These are phyloP conservation scores for Aspergillus pseudonomiae DNA, from an alignment of 2,329 filamentous ascomycete species.

Conservation along the genomic window DNA sequence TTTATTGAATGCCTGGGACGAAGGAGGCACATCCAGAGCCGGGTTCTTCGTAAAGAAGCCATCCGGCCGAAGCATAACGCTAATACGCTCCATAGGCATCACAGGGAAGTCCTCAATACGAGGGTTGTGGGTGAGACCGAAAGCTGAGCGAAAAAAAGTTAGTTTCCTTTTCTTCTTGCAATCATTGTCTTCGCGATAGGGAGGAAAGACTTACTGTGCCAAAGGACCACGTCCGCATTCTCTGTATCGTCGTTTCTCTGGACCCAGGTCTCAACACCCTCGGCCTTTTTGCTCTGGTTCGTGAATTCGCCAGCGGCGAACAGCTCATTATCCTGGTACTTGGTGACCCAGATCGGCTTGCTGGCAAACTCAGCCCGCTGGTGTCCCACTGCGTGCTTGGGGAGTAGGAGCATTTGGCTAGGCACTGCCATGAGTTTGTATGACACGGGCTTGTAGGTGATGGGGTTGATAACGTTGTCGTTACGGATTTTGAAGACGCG, in stretches of 20 bases:
- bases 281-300: conserved; percentile 58
- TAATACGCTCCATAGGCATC: conserved; percentile 64
- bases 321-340: conserved; percentile 56
- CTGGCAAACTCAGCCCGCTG: conserved; percentile 59
- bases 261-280: conserved; percentile 58
- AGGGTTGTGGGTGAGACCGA: conserved; percentile 66
- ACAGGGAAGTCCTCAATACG: conserved; percentile 69
- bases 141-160: conserved; percentile 30
- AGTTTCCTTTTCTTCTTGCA: conserved; percentile 1
- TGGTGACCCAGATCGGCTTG: conserved; percentile 59
- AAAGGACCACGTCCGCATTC: conserved; percentile 48
- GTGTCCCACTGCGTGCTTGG: conserved; percentile 50
- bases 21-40: conserved; percentile 51
- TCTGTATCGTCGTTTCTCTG: conserved; percentile 50
- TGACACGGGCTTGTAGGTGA: conserved; percentile 57
- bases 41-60: conserved; percentile 59
- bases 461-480: conserved; percentile 52
- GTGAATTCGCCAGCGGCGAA: conserved; percentile 60
- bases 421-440: conserved; percentile 61
- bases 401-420: conserved; percentile 61
- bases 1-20: conserved; percentile 46
- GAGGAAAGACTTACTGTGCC: conserved; percentile 39
- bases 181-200: conserved; percentile 29
- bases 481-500: conserved; percentile 64
- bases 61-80: conserved; percentile 52